phyloP scores from a whole-genome alignment of 164 flowering plant genomes.

The Piper longum region DNA sequence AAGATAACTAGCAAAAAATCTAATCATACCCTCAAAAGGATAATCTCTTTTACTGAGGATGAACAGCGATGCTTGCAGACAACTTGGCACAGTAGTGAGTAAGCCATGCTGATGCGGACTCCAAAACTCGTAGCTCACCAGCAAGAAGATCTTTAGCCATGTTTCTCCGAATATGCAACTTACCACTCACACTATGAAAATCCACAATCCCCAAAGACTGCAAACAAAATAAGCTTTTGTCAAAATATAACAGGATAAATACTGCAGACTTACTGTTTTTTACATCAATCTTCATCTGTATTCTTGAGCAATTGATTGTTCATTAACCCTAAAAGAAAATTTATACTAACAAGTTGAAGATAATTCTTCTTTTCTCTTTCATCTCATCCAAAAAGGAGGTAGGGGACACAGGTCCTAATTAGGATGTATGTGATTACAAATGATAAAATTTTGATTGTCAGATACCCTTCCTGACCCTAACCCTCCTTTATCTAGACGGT shows the following conservation, averaged over 20 bases:
- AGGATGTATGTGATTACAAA: too few relatives aligned
- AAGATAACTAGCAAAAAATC: too few relatives aligned
- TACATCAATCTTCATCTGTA: background rate
- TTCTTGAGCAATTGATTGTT: too few relatives aligned
- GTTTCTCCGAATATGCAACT: conserved; percentile 23
- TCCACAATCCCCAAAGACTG: conserved; percentile 23
- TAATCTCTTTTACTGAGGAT: background rate
- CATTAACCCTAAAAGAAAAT: too few relatives aligned
- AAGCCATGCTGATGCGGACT: conserved; percentile 61
- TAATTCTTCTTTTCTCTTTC: too few relatives aligned
- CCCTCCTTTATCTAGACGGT: too few relatives aligned
- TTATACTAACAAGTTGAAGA: too few relatives aligned
- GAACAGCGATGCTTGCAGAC: conserved; percentile 1
- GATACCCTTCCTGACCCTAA: too few relatives aligned
- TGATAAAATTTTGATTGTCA: too few relatives aligned
- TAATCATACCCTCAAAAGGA: too few relatives aligned
- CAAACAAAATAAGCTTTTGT: background rate
- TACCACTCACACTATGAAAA: conserved; percentile 6
- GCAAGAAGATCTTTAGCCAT: conserved; percentile 58
- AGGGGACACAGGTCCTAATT: too few relatives aligned
- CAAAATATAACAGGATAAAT: background rate
- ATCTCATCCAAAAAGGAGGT: too few relatives aligned
- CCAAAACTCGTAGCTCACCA: conserved; percentile 62
- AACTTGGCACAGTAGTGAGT: conserved; percentile 35
- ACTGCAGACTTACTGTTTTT: background rate